phyloP scores from a whole-genome alignment of 805 yeast species.

The Candida maltosa region DNA sequence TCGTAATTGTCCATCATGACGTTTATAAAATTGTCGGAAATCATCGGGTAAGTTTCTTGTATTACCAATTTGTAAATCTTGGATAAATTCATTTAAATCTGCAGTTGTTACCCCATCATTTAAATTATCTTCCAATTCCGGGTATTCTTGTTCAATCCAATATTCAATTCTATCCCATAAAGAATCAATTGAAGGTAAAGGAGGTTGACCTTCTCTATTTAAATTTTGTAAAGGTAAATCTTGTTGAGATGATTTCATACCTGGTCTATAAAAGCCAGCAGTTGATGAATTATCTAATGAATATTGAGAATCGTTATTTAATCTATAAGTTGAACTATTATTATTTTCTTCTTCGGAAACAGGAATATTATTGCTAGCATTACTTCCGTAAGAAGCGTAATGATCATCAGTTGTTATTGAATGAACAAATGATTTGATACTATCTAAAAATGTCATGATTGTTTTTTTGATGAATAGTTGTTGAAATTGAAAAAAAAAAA shows the following conservation, averaged over 20 bases:
- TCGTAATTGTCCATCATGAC: constrained; percentile 44
- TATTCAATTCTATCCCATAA: constrained; percentile 41
- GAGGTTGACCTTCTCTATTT: constrained; percentile 47
- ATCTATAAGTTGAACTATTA: constrained; percentile 27
- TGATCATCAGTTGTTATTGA: constrained; percentile 59
- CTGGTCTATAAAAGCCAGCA: constrained; percentile 30
- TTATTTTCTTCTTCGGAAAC: not conserved
- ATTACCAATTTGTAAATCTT: constrained; percentile 37
- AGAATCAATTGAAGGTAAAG: constrained; percentile 43
- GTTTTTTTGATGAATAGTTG: too few species aligned
- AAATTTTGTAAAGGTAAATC: constrained; percentile 44
- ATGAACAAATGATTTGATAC: constrained; percentile 38
- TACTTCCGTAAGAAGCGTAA: constrained; percentile 51
- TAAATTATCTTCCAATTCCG: constrained; percentile 42
- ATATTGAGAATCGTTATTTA: constrained; percentile 25
- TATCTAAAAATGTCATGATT: too few species aligned
- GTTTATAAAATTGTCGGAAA: constrained; percentile 42
- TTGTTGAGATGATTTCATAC: constrained; percentile 43
- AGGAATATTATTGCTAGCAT: constrained; percentile 18
- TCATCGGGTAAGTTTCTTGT: constrained; percentile 34
- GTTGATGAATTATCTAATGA: constrained; percentile 17
- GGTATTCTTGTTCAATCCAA: constrained; percentile 45
- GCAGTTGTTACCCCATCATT: constrained; percentile 43
- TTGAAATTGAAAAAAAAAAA: too few species aligned
- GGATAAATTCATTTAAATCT: constrained; percentile 44